A percentile compares a stretch with the other conserved stretches of the same genome.
Evolutionary conservation across 1,139 yeast genomes (phyloP).

Genomic region (Nakaseomyces delphensis): DNA sequence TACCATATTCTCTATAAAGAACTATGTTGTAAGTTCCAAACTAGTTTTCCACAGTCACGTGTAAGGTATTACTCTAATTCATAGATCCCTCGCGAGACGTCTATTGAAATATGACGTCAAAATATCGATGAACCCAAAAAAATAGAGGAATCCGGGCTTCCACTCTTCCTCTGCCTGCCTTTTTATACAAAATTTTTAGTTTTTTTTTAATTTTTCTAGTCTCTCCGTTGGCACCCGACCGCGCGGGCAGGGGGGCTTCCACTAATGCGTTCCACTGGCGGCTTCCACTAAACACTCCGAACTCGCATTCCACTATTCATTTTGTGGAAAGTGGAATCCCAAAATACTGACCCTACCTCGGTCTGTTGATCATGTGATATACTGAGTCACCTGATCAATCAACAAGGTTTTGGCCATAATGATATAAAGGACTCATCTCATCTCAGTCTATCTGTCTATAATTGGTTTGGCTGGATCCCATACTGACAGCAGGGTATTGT

Average conservation of each 20-base stretch:
- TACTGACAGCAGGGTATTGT: slow-evolving; percentile 20
- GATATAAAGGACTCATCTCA: no score
- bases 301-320: background rate
- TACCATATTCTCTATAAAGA: background rate
- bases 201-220: background rate
- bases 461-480: slow-evolving; percentile 31
- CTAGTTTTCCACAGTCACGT: background rate
- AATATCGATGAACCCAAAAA: background rate
- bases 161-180: background rate
- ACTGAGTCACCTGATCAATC: no score
- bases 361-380: background rate
- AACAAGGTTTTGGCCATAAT: no score
- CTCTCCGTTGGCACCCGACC: no score
- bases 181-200: background rate
- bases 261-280: background rate
- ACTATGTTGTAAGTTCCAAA: background rate
- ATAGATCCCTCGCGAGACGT: background rate
- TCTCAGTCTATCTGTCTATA: no score
- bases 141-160: slow-evolving; percentile 5
- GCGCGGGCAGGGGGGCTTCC: no score
- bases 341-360: background rate
- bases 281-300: slow-evolving; percentile 2
- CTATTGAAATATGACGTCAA: background rate
- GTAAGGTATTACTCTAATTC: background rate
- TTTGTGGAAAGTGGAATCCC: background rate